Evolutionary conservation across 2,329 filamentous ascomycete species (phyloP).

Genomic region (Apiospora koreana): DNA sequence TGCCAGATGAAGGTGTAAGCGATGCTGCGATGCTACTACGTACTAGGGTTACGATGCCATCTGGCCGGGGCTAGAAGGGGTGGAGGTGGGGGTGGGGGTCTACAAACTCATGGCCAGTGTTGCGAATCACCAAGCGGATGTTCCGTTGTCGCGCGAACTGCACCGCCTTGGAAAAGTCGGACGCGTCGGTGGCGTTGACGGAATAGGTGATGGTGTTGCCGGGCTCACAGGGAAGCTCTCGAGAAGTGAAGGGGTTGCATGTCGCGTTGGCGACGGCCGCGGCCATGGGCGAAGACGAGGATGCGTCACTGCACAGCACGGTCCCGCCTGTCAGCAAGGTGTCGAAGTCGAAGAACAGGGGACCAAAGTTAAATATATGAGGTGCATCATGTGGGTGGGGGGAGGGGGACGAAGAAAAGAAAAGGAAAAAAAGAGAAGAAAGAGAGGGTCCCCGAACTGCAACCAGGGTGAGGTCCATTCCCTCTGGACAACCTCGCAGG

Average conservation of each 20-base stretch:
- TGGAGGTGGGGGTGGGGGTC: too few relatives aligned
- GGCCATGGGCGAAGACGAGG: conserved; percentile 15
- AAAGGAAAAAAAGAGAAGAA: neutral
- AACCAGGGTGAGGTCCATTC: neutral
- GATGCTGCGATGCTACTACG: too few relatives aligned
- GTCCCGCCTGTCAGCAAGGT: too few relatives aligned
- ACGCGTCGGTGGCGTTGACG: too few relatives aligned
- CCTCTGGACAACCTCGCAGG: conserved; percentile 18
- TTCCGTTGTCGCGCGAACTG: too few relatives aligned
- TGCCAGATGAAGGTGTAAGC: conserved; percentile 22
- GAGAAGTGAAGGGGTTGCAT: conserved; percentile 12
- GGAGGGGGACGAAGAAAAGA: neutral
- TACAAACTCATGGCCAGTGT: too few relatives aligned
- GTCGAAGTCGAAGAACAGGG: neutral
- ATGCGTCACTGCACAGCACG: conserved; percentile 7
- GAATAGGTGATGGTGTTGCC: too few relatives aligned
- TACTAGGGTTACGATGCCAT: too few relatives aligned
- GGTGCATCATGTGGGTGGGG: neutral
- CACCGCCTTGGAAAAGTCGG: too few relatives aligned
- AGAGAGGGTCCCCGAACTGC: neutral
- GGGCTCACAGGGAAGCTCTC: neutral
- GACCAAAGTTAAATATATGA: neutral
- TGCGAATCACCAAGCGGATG: too few relatives aligned
- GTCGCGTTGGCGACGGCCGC: conserved; percentile 14
- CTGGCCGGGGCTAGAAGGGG: conserved; percentile 1